Evolutionary conservation across 371 early-diverging fungal species (phyloP).

Genomic region (Mucor ambiguus): DNA sequence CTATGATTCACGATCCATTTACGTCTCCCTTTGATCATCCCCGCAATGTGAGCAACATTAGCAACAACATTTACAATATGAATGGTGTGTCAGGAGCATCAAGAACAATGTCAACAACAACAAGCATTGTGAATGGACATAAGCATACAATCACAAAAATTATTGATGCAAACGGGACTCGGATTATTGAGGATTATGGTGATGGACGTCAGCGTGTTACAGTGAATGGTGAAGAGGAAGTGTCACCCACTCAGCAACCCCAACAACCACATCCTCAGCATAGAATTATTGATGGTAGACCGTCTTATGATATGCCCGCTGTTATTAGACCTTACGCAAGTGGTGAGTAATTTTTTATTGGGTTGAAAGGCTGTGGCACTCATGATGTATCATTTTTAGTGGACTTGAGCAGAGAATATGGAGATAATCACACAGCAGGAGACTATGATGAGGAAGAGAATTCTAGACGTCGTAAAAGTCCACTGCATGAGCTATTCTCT

Average conservation of each 20-base stretch:
- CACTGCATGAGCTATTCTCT: not conserved
- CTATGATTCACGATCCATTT: conserved; percentile 3
- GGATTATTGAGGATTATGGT: conserved; percentile 24
- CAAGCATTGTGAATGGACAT: conserved; percentile 22
- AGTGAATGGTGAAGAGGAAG: conserved; percentile 16
- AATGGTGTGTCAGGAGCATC: conserved; percentile 2
- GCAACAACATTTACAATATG: not conserved
- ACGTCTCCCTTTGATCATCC: not conserved
- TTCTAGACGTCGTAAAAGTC: not conserved
- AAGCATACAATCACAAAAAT: conserved; percentile 23
- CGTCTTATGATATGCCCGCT: conserved; percentile 4
- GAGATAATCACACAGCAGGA: not conserved
- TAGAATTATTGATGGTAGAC: not conserved
- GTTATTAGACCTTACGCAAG: not conserved
- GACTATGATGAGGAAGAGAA: not conserved
- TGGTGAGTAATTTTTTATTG: not conserved
- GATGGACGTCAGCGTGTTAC: conserved; percentile 25
- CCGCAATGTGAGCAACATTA: not conserved
- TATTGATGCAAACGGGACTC: conserved; percentile 16
- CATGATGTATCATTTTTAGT: not conserved
- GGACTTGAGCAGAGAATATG: conserved; percentile 4
- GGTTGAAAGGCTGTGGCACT: not conserved
- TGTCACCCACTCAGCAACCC: not conserved
- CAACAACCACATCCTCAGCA: not conserved
- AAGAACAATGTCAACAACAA: conserved; percentile 18